Evolutionary conservation across 805 yeast species (phyloP).

Genomic region (Kodamaea leandrae): DNA sequence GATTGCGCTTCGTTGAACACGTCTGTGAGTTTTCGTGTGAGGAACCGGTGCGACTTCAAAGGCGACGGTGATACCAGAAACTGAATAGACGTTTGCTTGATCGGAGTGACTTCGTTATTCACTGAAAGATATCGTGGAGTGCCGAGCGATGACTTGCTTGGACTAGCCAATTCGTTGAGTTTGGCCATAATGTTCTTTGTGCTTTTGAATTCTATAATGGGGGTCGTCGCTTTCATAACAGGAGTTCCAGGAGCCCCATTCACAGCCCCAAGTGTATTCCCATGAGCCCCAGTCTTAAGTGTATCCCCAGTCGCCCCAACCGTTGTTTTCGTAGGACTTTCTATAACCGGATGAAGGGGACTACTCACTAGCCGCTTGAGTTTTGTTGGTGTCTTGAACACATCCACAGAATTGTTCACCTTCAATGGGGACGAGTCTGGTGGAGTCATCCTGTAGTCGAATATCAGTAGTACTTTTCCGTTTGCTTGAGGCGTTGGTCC

Average conservation of each 20-base stretch:
- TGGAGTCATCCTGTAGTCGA: constrained; percentile 53
- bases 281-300: too few relatives aligned
- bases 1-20: constrained; percentile 46
- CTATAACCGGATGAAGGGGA: not conserved
- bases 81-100: constrained; percentile 5
- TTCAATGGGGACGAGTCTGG: constrained; percentile 44
- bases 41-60: constrained; percentile 33
- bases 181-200: not conserved
- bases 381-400: constrained; percentile 38
- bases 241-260: not conserved
- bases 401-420: constrained; percentile 5
- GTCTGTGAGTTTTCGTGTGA: constrained; percentile 38
- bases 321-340: not conserved
- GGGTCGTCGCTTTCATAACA: too few relatives aligned
- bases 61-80: constrained; percentile 49
- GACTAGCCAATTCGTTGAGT: not conserved
- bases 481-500: constrained; percentile 89
- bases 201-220: not conserved
- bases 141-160: not conserved
- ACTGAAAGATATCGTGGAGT: not conserved
- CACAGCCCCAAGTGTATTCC: too few relatives aligned
- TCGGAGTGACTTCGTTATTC: constrained; percentile 4
- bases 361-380: constrained; percentile 4
- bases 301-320: too few relatives aligned
- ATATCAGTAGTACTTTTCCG: constrained; percentile 71